These are phyloP conservation scores for Candida ulmi DNA, from an alignment of 805 yeast species.

Conservation along the genomic window DNA sequence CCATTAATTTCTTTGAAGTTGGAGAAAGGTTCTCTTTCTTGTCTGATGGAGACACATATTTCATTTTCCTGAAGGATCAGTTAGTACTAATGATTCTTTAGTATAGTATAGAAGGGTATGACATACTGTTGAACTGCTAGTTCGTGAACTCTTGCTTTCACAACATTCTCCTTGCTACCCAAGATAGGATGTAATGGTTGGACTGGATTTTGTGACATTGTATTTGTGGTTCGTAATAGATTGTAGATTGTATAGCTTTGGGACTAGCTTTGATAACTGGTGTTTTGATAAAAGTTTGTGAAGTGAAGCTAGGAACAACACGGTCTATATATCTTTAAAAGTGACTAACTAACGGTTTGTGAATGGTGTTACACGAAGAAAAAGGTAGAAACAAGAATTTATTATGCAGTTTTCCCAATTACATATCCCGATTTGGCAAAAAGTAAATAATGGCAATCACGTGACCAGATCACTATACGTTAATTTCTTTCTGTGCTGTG, in stretches of 20 bases:
- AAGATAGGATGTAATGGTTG: conserved; percentile 25
- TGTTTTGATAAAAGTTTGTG: too few relatives aligned
- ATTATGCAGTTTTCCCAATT: too few relatives aligned
- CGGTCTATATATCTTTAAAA: too few relatives aligned
- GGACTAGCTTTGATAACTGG: neutral
- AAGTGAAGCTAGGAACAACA: too few relatives aligned
- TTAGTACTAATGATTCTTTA: neutral
- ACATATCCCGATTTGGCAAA: conserved; percentile 9
- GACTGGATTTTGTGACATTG: conserved; percentile 16
- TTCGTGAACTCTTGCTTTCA: conserved; percentile 24
- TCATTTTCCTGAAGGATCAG: conserved; percentile 15
- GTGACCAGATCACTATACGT: neutral
- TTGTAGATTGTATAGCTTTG: too few relatives aligned
- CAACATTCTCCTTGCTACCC: conserved; percentile 22
- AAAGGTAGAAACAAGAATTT: too few relatives aligned
- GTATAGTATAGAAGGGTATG: neutral
- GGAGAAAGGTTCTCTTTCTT: conserved; percentile 24
- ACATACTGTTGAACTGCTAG: conserved; percentile 24
- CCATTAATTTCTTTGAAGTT: conserved; percentile 23
- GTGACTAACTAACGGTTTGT: too few relatives aligned
- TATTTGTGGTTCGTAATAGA: neutral
- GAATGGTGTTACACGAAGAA: too few relatives aligned
- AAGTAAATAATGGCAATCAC: conserved; percentile 18
- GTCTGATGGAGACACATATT: conserved; percentile 26
- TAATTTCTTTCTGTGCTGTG: too few relatives aligned